Evolutionary conservation across 2,329 filamentous ascomycete species (phyloP).

Genomic region (Ophiostoma ulmi): DNA sequence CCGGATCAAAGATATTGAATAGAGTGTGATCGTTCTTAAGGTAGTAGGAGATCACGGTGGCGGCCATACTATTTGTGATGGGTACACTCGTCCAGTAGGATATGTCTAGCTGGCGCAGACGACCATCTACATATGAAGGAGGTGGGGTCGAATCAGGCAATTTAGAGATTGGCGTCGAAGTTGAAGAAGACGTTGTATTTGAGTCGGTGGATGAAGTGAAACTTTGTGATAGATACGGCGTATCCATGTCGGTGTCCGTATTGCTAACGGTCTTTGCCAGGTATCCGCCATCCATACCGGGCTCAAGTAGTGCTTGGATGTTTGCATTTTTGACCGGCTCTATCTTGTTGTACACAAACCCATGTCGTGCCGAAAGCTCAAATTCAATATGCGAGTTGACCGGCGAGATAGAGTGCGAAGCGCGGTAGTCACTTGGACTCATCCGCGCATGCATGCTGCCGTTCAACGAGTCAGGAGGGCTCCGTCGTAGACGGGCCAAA

Average conservation of each 20-base stretch:
- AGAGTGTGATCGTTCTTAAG: conserved; percentile 21
- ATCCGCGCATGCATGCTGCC: conserved; percentile 7
- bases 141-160: not conserved
- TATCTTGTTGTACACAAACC: not conserved
- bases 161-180: no score
- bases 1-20: conserved; percentile 1
- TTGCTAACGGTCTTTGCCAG: not conserved
- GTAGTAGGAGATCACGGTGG: conserved; percentile 24
- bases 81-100: conserved; percentile 25
- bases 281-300: not conserved
- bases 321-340: not conserved
- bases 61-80: conserved; percentile 24
- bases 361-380: not conserved
- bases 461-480: not conserved
- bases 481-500: not conserved
- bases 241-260: not conserved
- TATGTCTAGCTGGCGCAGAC: conserved; percentile 16
- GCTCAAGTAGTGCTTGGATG: not conserved
- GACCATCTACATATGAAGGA: not conserved
- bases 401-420: not conserved
- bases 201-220: not conserved
- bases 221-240: not conserved
- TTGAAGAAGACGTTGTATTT: not conserved
- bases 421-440: conserved; percentile 1
- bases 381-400: conserved; percentile 1